phyloP scores from a whole-genome alignment of 257 asterid species.

The Linaria vulgaris region DNA sequence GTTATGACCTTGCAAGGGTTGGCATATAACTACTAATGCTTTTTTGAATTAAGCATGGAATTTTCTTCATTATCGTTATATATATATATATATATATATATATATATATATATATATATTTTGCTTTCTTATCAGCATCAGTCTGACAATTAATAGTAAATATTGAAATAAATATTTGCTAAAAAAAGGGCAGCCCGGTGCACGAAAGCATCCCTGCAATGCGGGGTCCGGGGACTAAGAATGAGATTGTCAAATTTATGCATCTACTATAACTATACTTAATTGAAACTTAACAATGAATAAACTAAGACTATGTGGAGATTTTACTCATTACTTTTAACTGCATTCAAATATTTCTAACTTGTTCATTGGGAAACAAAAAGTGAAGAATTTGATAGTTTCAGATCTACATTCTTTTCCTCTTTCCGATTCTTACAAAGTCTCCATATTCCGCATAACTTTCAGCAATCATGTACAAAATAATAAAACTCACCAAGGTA shows the following conservation, averaged over 20 bases:
- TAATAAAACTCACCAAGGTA: conserved; percentile 8
- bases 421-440: not conserved
- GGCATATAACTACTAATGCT: too few species aligned
- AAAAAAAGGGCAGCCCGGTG: too few species aligned
- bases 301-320: not conserved
- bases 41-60: too few species aligned
- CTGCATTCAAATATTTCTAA: not conserved
- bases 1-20: too few species aligned
- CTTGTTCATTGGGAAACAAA: not conserved
- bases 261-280: not conserved
- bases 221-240: too few species aligned
- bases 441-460: too few species aligned
- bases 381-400: conserved; percentile 7
- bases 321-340: conserved; percentile 1
- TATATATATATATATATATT: too few species aligned
- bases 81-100: too few species aligned
- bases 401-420: conserved; percentile 9
- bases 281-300: not conserved
- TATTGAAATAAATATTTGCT: too few species aligned
- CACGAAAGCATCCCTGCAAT: too few species aligned
- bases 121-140: not conserved
- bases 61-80: not conserved
- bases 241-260: not conserved
- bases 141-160: not conserved
- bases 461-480: too few species aligned